Evolutionary conservation across 2,329 filamentous ascomycete genomes (phyloP).

Genomic region (Ascosphaera apis): DNA sequence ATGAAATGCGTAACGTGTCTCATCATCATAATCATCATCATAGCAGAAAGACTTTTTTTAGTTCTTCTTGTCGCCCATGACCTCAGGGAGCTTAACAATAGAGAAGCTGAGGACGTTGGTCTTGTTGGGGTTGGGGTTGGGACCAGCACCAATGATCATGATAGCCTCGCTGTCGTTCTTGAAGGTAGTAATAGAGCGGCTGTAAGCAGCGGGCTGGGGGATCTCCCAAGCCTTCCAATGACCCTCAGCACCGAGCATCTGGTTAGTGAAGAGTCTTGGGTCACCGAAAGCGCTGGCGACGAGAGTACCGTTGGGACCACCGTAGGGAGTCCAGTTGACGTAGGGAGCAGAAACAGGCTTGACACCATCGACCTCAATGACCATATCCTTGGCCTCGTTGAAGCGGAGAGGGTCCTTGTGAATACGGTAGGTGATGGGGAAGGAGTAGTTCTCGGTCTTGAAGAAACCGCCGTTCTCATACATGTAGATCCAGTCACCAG

Average conservation of each 20-base stretch:
- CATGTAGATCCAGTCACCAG: constrained; percentile 37
- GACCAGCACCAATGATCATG: not conserved
- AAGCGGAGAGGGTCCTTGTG: constrained; percentile 25
- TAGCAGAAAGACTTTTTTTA: too few species aligned
- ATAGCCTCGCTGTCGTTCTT: constrained; percentile 1
- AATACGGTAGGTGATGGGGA: constrained; percentile 31
- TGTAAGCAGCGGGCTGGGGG: constrained; percentile 1
- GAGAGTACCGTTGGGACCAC: constrained; percentile 10
- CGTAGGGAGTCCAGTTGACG: constrained; percentile 27
- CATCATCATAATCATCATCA: too few species aligned
- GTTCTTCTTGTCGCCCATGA: constrained; percentile 1
- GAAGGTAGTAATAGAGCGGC: not conserved
- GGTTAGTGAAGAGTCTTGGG: not conserved
- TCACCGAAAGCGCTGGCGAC: not conserved
- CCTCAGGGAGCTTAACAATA: constrained; percentile 1
- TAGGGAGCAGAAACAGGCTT: constrained; percentile 25
- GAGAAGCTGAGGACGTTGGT: not conserved
- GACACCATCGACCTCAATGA: constrained; percentile 22
- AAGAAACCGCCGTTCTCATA: constrained; percentile 37
- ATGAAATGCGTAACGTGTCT: too few species aligned
- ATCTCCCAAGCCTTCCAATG: constrained; percentile 1
- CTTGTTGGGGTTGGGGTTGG: not conserved
- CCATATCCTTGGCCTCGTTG: constrained; percentile 18
- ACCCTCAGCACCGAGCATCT: constrained; percentile 1
- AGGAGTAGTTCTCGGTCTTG: constrained; percentile 12